phyloP scores from a whole-genome alignment of 2,329 filamentous ascomycete genomes.

The Byssochlamys sp. region DNA sequence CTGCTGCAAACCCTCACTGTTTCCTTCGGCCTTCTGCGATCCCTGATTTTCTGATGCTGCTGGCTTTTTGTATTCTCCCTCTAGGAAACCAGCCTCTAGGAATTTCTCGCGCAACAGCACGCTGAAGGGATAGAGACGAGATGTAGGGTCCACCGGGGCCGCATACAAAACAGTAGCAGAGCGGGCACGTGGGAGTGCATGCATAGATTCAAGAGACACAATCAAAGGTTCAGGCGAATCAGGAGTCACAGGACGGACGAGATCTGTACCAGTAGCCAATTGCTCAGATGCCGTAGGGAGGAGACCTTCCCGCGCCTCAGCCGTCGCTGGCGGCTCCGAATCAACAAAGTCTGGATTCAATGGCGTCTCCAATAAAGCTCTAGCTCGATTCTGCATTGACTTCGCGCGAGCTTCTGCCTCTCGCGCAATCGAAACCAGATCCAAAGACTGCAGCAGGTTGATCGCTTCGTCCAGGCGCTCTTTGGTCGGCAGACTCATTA shows the following conservation, averaged over 20 bases:
- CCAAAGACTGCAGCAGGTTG: constrained; percentile 35
- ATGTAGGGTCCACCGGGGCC: constrained; percentile 28
- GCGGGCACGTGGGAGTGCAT: constrained; percentile 28
- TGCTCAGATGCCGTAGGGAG: neutral
- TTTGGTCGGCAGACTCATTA: constrained; percentile 60
- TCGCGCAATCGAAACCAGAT: constrained; percentile 32
- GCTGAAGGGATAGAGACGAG: constrained; percentile 34
- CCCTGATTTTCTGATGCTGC: neutral
- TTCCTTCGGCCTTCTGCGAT: neutral
- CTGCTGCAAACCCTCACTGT: neutral
- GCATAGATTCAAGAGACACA: constrained; percentile 35
- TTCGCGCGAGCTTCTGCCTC: constrained; percentile 20
- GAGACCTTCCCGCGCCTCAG: neutral
- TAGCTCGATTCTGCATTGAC: constrained; percentile 30
- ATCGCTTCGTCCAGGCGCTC: constrained; percentile 41
- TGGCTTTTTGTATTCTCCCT: constrained; percentile 17
- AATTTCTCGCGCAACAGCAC: constrained; percentile 33
- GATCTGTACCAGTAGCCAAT: neutral
- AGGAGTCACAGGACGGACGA: neutral
- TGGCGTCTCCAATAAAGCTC: neutral
- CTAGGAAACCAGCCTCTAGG: constrained; percentile 34
- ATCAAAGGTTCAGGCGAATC: constrained; percentile 21
- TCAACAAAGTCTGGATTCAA: constrained; percentile 19
- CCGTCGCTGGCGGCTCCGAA: constrained; percentile 28
- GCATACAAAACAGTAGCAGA: constrained; percentile 34